phyloP scores from a whole-genome alignment of 2,329 filamentous ascomycete species.

The Xylaria sp. region DNA sequence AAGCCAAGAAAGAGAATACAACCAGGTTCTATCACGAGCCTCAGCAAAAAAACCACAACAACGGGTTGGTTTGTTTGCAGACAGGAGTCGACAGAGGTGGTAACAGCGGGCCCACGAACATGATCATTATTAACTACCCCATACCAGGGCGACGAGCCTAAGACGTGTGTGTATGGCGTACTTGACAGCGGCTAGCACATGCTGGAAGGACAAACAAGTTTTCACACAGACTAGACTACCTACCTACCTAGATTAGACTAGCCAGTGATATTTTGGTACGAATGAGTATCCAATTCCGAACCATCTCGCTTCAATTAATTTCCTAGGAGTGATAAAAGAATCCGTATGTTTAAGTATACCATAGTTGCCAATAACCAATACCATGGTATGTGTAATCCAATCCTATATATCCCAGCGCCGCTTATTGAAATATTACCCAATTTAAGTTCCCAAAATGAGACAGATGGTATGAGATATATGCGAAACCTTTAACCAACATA shows the following conservation, averaged over 20 bases:
- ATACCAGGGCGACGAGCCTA: not conserved
- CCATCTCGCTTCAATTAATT: not conserved
- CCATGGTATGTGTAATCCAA: not conserved
- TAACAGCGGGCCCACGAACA: not conserved
- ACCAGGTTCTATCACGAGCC: not conserved
- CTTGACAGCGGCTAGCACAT: not conserved
- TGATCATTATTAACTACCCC: not conserved
- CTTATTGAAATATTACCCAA: not conserved
- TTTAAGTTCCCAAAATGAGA: not conserved
- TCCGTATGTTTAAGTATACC: not conserved
- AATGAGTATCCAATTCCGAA: constrained; percentile 12
- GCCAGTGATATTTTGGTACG: not conserved
- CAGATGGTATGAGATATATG: not conserved
- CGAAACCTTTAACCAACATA: not conserved
- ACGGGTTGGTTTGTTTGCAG: not conserved
- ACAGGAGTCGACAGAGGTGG: not conserved
- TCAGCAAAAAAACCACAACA: not conserved
- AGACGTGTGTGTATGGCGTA: not conserved
- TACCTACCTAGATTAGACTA: not conserved
- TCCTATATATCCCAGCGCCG: constrained; percentile 1
- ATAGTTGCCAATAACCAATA: not conserved
- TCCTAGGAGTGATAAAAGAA: not conserved
- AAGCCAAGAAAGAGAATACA: not conserved
- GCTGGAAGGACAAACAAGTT: not conserved
- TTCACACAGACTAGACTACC: not conserved